These are phyloP conservation scores for Alternaria sp. DNA, from an alignment of 2,329 filamentous ascomycete genomes.

Conservation along the genomic window DNA sequence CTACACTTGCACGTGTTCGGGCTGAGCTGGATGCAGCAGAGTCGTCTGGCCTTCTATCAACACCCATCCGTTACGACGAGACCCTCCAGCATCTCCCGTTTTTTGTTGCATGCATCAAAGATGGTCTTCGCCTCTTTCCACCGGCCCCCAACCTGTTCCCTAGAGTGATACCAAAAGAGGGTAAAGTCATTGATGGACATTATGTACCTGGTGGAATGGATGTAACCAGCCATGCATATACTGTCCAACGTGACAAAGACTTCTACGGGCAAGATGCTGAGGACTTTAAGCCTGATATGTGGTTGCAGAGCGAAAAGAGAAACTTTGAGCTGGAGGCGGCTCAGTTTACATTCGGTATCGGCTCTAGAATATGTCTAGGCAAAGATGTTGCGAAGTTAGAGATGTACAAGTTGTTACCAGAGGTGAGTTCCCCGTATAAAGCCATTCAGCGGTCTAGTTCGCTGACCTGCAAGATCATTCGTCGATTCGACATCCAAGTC, in stretches of 20 bases:
- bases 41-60: constrained; percentile 27
- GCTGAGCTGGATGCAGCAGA: constrained; percentile 37
- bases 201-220: constrained; percentile 55
- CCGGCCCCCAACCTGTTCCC: constrained; percentile 62
- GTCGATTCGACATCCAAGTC: constrained; percentile 41
- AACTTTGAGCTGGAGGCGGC: constrained; percentile 37
- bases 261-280: constrained; percentile 55
- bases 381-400: constrained; percentile 45
- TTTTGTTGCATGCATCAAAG: constrained; percentile 61
- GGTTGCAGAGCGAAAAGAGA: constrained; percentile 44
- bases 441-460: background rate
- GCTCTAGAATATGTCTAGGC: constrained; percentile 40
- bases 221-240: constrained; percentile 58
- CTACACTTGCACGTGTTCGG: constrained; percentile 25
- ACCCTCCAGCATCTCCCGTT: constrained; percentile 52
- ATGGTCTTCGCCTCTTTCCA: constrained; percentile 61
- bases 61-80: constrained; percentile 41
- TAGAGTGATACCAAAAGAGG: constrained; percentile 46
- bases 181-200: constrained; percentile 51
- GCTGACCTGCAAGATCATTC: constrained; percentile 30
- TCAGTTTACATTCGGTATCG: constrained; percentile 43
- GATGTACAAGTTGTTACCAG: constrained; percentile 44
- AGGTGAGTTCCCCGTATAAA: constrained; percentile 31
- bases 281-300: constrained; percentile 53
- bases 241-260: constrained; percentile 55